These are phyloP conservation scores for Hippophae rhamnoides DNA, from an alignment of 306 rosid genomes.

Conservation along the genomic window DNA sequence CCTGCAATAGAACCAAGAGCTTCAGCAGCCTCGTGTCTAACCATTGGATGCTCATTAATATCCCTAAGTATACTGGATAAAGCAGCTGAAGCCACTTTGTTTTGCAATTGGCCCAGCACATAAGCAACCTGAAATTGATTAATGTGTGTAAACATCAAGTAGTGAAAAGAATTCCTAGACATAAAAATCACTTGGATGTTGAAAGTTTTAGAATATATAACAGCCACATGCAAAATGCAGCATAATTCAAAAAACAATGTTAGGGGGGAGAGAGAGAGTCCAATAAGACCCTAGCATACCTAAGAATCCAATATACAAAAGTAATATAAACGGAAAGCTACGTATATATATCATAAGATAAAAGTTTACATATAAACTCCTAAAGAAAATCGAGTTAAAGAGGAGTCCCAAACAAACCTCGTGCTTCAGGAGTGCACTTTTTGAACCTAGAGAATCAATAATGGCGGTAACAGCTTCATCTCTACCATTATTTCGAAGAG, in stretches of 20 bases:
- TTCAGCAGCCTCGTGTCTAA: conserved; percentile 99
- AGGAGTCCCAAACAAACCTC: conserved; percentile 48
- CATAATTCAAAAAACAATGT: neutral
- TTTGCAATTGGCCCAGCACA: conserved; percentile 93
- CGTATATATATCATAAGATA: neutral
- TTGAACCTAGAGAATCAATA: conserved; percentile 65
- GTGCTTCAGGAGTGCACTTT: conserved; percentile 77
- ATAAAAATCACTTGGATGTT: too few relatives aligned
- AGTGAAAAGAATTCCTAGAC: too few relatives aligned
- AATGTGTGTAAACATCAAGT: too few relatives aligned
- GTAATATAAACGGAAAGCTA: neutral
- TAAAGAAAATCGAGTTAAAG: neutral
- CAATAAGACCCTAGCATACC: neutral
- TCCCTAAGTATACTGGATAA: conserved; percentile 66
- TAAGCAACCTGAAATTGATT: conserved; percentile 66
- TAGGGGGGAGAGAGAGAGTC: neutral
- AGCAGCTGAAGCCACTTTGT: conserved; percentile 78
- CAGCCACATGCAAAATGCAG: neutral
- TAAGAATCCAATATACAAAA: conserved; percentile 5
- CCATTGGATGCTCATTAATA: conserved; percentile 90
- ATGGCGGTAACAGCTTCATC: conserved; percentile 73
- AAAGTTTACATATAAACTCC: neutral
- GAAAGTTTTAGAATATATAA: too few relatives aligned
- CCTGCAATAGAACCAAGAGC: conserved; percentile 99
- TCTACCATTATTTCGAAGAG: conserved; percentile 76